Base-by-base conservation (phyloP, 352 stramenopile species). In the Plasmopara muralis region DNA sequence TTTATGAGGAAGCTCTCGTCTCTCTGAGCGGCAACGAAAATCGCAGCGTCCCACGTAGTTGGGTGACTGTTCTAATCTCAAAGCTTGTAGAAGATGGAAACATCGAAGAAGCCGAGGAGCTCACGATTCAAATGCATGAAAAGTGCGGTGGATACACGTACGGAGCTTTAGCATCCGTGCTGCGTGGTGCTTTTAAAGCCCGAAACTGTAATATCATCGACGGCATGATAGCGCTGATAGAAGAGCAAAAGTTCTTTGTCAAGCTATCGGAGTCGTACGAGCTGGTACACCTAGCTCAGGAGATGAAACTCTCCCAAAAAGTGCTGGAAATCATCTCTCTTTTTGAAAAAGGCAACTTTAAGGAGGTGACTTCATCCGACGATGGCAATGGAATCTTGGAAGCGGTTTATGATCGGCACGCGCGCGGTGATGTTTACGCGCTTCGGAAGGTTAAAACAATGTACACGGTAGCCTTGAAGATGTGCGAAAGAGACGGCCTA, bases 381-480 rank as follows among this genome's bases (percentile, higher is more conserved):
- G 52, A 72, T 55, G 64, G 64, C 6, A 53, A 62, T 30, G 64
- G 64, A 2, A 72, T 60, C 16, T 43, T 72, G 35, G 50, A 63
- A 55, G 41, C 47, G 16, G 55, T 50, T 18, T 68, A 53, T 30
- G 30, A 60, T 37, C 48, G 56, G 8, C 64, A 51, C 25, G 52
- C 62, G 9, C 49, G 28, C 3, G 30, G 57, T 16, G 68, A 79
- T 46, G 13, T 37, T 25, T 66, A 62, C 35, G 64, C 62, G n/a
- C 47, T 74, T n/a, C 62, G 44, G 30, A 77, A 74, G 46, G 67
- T 83, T 16, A 74, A 61, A 38, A 74, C 70, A 9, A 76, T 87
- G 64, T 87, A 85, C 65, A 68, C 45, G 39, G 65, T 71, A 33
- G 67, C 67, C 43, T 64, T 85, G 37, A 74, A 70, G 53, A 45